Conservation (phyloP, 2,329 filamentous ascomycete species). For the Aspergillus ochraceoroseus region DNA sequence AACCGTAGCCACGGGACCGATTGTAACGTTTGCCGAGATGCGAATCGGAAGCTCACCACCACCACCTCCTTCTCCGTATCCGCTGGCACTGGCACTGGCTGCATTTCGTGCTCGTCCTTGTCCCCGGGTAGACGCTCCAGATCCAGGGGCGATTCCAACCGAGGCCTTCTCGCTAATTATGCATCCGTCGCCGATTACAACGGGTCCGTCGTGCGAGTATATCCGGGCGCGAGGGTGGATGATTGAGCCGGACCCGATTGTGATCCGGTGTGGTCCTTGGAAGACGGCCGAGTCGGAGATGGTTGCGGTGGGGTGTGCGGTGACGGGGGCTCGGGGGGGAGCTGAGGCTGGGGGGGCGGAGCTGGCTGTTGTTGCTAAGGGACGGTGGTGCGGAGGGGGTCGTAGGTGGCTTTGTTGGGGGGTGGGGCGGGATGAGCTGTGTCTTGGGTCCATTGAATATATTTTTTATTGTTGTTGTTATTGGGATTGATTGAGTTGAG, state of each 20-base stretch:
- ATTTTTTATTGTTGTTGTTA: too few species aligned
- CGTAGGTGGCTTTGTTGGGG: constrained; percentile 20
- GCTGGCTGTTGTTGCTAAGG: constrained; percentile 18
- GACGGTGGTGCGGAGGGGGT: constrained; percentile 26
- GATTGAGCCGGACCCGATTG: constrained; percentile 69
- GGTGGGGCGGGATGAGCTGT: constrained; percentile 1
- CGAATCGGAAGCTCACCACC: constrained; percentile 21
- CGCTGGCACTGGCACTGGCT: constrained; percentile 4
- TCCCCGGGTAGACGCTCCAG: too few species aligned
- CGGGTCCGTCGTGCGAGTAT: constrained; percentile 70
- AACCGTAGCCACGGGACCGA: constrained; percentile 38
- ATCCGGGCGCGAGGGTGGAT: constrained; percentile 82
- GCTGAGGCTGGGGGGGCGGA: constrained; percentile 25
- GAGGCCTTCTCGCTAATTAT: constrained; percentile 66
- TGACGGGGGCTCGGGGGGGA: constrained; percentile 34
- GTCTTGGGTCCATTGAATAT: constrained; percentile 4
- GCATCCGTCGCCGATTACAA: constrained; percentile 74
- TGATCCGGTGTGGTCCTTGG: constrained; percentile 69
- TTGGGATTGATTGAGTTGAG: neutral
- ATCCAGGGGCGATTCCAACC: constrained; percentile 50
- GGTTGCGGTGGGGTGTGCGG: constrained; percentile 35
- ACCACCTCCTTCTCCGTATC: neutral
- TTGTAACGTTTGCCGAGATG: constrained; percentile 38
- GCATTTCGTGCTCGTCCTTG: too few species aligned
- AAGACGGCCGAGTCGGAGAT: constrained; percentile 40